These are phyloP conservation scores for Diaporthe citrichinensis DNA, from an alignment of 2,329 filamentous ascomycete species.

Conservation along the genomic window DNA sequence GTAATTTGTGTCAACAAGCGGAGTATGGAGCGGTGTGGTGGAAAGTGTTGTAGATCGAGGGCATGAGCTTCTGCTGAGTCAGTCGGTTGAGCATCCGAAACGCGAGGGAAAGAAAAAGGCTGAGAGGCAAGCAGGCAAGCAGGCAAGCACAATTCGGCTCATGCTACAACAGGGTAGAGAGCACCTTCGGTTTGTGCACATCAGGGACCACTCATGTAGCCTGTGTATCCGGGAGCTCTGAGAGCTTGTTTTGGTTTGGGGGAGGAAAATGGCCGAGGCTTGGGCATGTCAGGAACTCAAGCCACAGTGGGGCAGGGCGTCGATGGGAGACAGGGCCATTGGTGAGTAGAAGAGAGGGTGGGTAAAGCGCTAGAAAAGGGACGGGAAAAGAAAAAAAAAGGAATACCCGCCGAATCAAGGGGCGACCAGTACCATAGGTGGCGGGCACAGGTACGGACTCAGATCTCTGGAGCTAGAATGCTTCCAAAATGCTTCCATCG, in stretches of 20 bases:
- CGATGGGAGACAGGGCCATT: background rate
- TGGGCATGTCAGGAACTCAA: constrained; percentile 26
- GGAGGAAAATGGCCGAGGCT: constrained; percentile 23
- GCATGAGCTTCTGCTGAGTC: constrained; percentile 15
- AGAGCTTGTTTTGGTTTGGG: constrained; percentile 21
- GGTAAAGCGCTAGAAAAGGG: background rate
- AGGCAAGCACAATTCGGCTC: background rate
- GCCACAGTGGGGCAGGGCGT: constrained; percentile 21
- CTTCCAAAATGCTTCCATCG: constrained; percentile 30
- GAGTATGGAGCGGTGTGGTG: constrained; percentile 23
- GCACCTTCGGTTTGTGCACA: background rate
- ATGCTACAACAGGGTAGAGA: background rate
- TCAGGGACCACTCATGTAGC: background rate
- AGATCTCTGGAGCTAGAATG: constrained; percentile 4
- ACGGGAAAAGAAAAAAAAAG: background rate
- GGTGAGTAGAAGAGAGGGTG: background rate
- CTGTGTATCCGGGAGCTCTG: constrained; percentile 9
- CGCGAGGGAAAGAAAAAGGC: background rate
- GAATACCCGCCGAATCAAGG: constrained; percentile 26
- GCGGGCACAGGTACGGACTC: background rate
- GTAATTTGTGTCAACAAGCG: constrained; percentile 27
- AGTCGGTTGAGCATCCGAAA: constrained; percentile 29
- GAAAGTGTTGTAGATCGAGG: background rate
- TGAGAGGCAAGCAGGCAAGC: background rate
- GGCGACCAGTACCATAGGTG: background rate